Conservation (phyloP, 331 rosid genomes). For the Rosa hybrid region DNA sequence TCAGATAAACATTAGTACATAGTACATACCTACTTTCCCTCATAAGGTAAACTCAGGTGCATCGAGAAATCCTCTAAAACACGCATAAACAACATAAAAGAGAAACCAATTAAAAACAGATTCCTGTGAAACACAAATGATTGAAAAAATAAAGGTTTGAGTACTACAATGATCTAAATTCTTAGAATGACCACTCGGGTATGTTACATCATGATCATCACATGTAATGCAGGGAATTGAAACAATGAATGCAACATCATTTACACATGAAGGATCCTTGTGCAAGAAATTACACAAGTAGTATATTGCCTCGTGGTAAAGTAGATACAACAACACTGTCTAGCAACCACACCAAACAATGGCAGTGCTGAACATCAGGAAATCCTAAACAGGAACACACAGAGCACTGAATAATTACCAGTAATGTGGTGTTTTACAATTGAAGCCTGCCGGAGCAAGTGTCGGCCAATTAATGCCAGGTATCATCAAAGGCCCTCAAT, state of each 20-base stretch:
- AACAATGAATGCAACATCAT: conserved; percentile 49
- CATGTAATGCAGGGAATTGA: conserved; percentile 39
- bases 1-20: not conserved
- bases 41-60: not conserved
- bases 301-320: conserved; percentile 54
- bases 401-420: conserved; percentile 49
- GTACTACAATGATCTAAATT: conserved; percentile 29
- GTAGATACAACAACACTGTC: conserved; percentile 49
- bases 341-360: conserved; percentile 43
- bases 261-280: conserved; percentile 61
- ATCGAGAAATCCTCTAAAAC: conserved; percentile 1
- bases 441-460: conserved; percentile 37
- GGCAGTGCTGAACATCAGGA: conserved; percentile 35
- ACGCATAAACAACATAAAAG: not conserved
- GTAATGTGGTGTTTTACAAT: conserved; percentile 38
- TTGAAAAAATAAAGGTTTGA: conserved; percentile 26
- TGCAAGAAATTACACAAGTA: conserved; percentile 63
- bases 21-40: not conserved
- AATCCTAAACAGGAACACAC: conserved; percentile 47
- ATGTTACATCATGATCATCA: conserved; percentile 54
- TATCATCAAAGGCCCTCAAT: conserved; percentile 70
- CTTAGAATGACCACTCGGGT: conserved; percentile 43
- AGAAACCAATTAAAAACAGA: not conserved
- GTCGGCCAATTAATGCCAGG: conserved; percentile 30
- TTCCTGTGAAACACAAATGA: conserved; percentile 18